These are phyloP conservation scores for Fraxinus floribunda DNA, from an alignment of 305 asterid species.

Conservation along the genomic window DNA sequence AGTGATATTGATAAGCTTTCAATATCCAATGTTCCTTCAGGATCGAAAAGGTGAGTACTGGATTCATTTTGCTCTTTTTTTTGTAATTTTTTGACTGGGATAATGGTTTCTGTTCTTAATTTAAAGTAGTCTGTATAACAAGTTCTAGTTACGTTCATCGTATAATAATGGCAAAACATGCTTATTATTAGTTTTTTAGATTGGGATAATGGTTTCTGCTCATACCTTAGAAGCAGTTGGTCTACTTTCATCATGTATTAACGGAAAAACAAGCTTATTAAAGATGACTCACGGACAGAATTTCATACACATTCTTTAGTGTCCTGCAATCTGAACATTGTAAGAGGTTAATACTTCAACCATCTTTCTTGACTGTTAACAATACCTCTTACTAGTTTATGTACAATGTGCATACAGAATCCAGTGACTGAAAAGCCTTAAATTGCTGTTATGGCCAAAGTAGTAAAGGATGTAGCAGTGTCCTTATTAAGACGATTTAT, in stretches of 20 bases:
- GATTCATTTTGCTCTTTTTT: conserved; percentile 11
- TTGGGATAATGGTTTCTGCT: background rate
- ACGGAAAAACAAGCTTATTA: background rate
- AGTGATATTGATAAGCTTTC: conserved; percentile 83
- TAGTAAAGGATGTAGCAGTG: background rate
- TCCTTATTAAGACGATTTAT: background rate
- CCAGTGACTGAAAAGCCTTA: background rate
- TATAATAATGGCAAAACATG: background rate
- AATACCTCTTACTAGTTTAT: background rate
- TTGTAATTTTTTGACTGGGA: background rate
- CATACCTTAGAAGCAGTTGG: background rate
- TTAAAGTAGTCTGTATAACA: background rate
- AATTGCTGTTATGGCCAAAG: background rate
- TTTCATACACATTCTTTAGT: background rate
- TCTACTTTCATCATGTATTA: background rate
- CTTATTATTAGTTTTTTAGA: background rate
- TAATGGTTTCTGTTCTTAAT: background rate
- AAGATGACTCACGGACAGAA: background rate
- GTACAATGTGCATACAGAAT: background rate
- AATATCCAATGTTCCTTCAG: conserved; percentile 72
- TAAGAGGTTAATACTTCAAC: background rate
- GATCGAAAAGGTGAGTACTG: conserved; percentile 60
- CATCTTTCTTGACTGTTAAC: background rate
- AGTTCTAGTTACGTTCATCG: background rate
- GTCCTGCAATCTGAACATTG: background rate